A percentile compares a stretch with the other conserved stretches of the same genome.
These are phyloP conservation scores for Colletotrichum sp. DNA, from an alignment of 2,329 filamentous ascomycete species.

Conservation along the genomic window DNA sequence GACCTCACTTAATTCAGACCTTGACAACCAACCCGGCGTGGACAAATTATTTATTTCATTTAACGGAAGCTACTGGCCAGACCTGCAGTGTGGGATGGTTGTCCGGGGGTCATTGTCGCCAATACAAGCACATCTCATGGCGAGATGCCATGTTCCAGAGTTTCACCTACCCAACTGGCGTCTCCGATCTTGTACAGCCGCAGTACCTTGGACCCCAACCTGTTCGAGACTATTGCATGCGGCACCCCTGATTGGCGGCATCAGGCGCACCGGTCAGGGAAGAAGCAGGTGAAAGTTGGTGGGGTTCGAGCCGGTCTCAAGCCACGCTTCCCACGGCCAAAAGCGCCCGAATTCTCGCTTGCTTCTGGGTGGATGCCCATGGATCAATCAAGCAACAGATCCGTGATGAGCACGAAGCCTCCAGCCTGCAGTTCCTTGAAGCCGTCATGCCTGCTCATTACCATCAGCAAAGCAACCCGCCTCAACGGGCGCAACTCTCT, in stretches of 20 bases:
- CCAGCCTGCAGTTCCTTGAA: background rate
- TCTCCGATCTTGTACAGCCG: background rate
- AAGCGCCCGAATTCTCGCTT: slow-evolving; percentile 15
- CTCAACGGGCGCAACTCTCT: background rate
- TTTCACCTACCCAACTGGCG: background rate
- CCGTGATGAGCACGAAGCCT: slow-evolving; percentile 11
- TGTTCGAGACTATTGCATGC: background rate
- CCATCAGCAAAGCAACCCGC: background rate
- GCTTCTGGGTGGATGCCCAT: background rate
- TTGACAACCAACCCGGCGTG: background rate
- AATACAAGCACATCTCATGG: background rate
- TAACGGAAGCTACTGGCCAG: background rate
- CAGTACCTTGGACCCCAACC: background rate
- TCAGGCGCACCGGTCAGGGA: background rate
- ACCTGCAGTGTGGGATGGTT: slow-evolving; percentile 4
- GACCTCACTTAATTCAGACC: background rate
- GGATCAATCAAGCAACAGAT: slow-evolving; percentile 19
- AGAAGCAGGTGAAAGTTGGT: slow-evolving; percentile 1
- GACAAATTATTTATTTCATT: background rate
- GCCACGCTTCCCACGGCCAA: background rate
- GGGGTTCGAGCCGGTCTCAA: background rate
- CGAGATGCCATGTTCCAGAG: background rate
- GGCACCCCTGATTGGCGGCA: slow-evolving; percentile 9
- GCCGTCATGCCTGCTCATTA: background rate
- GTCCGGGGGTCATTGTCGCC: background rate